Evolutionary conservation across 495 filamentous ascomycete species (phyloP), one percentile per base, ranked within the genome.

Genomic region (Pyronema omphalodes): DNA sequence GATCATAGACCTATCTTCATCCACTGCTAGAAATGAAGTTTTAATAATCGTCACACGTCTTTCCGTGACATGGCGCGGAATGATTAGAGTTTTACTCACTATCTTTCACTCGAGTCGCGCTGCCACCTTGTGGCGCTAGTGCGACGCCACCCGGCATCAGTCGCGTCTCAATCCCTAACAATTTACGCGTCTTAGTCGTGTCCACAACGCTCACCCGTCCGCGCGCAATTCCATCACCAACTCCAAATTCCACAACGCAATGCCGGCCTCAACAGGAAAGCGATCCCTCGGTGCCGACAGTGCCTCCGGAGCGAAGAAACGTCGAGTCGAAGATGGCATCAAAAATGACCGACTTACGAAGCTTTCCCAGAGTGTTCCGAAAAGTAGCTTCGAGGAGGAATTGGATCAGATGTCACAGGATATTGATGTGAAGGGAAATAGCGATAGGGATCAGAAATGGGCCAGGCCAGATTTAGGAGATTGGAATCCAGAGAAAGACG

Each of bases 381-480:
- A 77, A 65, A 76, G 74, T 37, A 80, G 74, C 54, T 99, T 99
- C 61, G 91, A 96, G 68, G 88, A 94, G 57, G 85, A 94, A 9
- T 74, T 98, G 51, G 89, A 94, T 71, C 93, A 88, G 67, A 73
- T 98, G 68, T 86, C 86, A 37, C 89, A 95, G 68, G 87, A 94
- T 66, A 86, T 96, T 39, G 86, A 78, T 2, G 73, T 94, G 60
- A 94, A 86, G 69, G 62, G 72, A 63, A 94, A 91, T 64, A 73
- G 84, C 2, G 93, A 96, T 63, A 89, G 82, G 66, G 91, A 96
- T 67, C 91, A 99, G 68, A 78, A 87, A 59, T 99, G 91, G 91
- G 77, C 79, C 14, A 76, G 91, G 29, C 93, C 93, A 9, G 70
- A 73, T 8, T 68, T 96, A 6, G 76, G 76, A 5, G 72, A 76